Conservation (phyloP, 331 rosid species). For the Acacia pycnantha region DNA sequence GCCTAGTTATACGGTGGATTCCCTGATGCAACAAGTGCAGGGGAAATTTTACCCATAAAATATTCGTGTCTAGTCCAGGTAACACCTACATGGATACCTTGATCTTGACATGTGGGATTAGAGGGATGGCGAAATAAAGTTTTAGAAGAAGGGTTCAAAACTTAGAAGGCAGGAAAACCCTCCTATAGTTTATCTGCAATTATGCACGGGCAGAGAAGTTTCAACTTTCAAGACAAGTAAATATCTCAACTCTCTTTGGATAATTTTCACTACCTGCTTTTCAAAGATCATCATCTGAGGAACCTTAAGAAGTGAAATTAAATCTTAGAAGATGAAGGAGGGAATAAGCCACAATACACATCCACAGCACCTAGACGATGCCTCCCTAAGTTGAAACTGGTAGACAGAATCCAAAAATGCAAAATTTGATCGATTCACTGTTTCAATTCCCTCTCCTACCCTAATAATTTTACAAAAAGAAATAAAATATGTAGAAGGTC, state of each 20-base stretch:
- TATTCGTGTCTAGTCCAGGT: not conserved
- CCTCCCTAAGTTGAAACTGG: conserved; percentile 4
- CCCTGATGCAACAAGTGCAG: not conserved
- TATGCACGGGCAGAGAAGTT: not conserved
- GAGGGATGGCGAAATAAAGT: not conserved
- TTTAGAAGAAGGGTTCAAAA: not conserved
- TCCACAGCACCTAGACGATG: conserved; percentile 20
- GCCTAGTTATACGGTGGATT: not conserved
- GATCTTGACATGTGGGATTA: not conserved
- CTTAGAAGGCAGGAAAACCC: not conserved
- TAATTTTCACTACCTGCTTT: not conserved
- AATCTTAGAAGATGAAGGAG: not conserved
- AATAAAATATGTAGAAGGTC: conserved; percentile 6
- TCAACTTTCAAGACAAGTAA: not conserved
- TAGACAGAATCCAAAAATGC: not conserved
- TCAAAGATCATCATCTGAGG: not conserved
- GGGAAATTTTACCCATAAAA: not conserved
- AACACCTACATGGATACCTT: not conserved
- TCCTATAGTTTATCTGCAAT: not conserved
- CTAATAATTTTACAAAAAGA: conserved; percentile 32
- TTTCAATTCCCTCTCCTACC: conserved; percentile 22
- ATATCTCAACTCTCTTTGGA: conserved; percentile 5
- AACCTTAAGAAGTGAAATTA: conserved; percentile 3
- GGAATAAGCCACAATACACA: conserved; percentile 12
- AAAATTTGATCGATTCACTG: conserved; percentile 4